These are phyloP conservation scores for Cnidoscolus chayamansa DNA, from an alignment of 441 rosid genomes.

Conservation along the genomic window DNA sequence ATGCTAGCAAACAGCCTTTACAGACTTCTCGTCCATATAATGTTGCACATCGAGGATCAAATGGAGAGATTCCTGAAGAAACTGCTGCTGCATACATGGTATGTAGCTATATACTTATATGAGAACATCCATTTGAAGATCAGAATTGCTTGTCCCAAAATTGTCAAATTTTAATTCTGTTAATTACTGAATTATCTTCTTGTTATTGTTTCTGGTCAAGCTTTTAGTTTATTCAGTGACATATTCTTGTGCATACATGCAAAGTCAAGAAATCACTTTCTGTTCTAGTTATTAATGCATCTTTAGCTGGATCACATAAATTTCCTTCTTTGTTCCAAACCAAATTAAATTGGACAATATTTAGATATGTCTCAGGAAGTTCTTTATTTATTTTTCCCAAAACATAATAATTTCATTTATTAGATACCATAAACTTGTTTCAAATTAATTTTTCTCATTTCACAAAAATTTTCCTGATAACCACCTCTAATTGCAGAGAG, in stretches of 20 bases:
- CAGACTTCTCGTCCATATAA: constrained; percentile 89
- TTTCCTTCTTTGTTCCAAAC: neutral
- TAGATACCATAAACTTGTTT: neutral
- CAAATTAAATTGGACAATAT: neutral
- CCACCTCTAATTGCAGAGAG: constrained; percentile 59
- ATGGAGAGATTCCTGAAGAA: constrained; percentile 95
- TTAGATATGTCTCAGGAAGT: neutral
- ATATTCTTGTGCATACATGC: too few species aligned
- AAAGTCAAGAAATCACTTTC: neutral
- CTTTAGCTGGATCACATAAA: neutral
- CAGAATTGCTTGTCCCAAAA: too few species aligned
- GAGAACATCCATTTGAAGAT: neutral
- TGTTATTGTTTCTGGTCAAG: too few species aligned
- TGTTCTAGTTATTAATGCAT: neutral
- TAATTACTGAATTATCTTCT: too few species aligned
- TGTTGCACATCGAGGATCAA: constrained; percentile 91
- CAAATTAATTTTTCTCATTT: constrained; percentile 1
- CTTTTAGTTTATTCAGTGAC: too few species aligned
- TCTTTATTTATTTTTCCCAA: too few species aligned
- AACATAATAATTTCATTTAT: too few species aligned
- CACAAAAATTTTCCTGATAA: neutral
- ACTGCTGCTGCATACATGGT: constrained; percentile 87
- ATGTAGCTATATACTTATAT: constrained; percentile 9
- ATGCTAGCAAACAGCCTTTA: constrained; percentile 44
- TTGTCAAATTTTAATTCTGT: too few species aligned